Evolutionary conservation across 2,329 filamentous ascomycete genomes (phyloP), one percentile per base, ranked within the genome.

Genomic region (Cadophora gregata): DNA sequence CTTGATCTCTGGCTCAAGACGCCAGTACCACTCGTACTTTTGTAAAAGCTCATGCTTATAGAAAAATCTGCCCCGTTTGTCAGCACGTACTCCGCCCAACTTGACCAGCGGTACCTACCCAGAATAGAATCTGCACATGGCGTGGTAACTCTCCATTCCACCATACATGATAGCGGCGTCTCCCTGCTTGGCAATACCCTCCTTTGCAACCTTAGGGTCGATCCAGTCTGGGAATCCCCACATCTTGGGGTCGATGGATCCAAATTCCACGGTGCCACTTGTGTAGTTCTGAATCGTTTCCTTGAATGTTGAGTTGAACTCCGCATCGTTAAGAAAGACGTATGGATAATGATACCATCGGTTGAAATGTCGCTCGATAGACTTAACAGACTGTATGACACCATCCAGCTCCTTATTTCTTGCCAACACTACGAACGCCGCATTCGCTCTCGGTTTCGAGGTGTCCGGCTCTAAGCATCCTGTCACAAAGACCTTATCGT

Each of bases 11-110:
- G 96, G 96, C 85, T 99, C 96, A 74, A 99, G 84, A 70, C 96
- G 93, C 96, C 96, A 99, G 84, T 99, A 99, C 96, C 96, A 99
- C 78, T 98, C 93, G 81, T 98, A 99, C 80, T 98, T 98, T 77
- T 92, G 87, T 55, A 99, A 86, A 38, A 98, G 87, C 71, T 94
- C 91, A 78, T 99, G 96, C 79, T 97, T 97, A 84, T 96, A 99
- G 82, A 99, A 99, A 81, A 96, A 96, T 51, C 93, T 90, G 66
- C 47, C 29, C 21, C 24, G 50, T 56, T 42, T 58, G 72, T 74
- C 66, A 75, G 69, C 55, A 62, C 29, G 56, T 29, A 10, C 24
- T 63, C 33, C 33, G 12, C n/a, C 24, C 21, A 42, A 53, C 6
- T 25, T 9, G 31, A 59, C 6, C 14, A 29, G 31, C 7, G 27